Base-by-base conservation (phyloP, 768 basidiomycete genomes). In the Panaeolus papilionaceus region DNA sequence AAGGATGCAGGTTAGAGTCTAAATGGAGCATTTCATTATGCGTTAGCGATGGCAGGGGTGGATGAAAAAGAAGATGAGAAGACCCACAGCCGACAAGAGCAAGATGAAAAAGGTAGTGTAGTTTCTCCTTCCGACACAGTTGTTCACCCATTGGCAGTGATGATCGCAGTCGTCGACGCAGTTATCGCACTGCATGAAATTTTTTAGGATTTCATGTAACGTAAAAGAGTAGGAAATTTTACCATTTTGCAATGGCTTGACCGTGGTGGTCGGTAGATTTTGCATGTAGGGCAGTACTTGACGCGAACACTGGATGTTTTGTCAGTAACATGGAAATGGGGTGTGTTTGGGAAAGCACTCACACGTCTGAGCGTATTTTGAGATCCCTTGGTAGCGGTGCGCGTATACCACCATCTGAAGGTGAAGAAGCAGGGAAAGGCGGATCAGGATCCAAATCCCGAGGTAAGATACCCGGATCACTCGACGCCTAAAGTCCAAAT, bases 221-320 rank as follows among this genome's bases (percentile, higher is more conserved):
- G 62, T 47, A 62, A 33, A 33, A 64, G 20, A 64, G 8, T 38
- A 12, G 38, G n/a, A 42, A 12, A 10, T 77, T 84, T 74, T 71
- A 94, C 95, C 88, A 98, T 87, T 77, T 96, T 94, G 77, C 97
- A 99, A 78, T 99, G 97, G 74, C 94, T 97, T 20, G 95, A 92
- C 69, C 97, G 83, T 4, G 97, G 97, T 7, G 97, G 95, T 20
- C 97, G 89, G 75, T 98, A 99, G 1, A 88, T 95, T 72, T 88
- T 87, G 79, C 97, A 99, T 12, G 96, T 98, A 38, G 91, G 87
- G 75, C 97, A 99, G 73, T 95, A 98, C 79, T 97, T 98, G 66
- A 95, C 92, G 10, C 92, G 89, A 40, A 97, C 93, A 37, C 95
- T 96, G 73, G 68, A 66, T 26, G n/a, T 33, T 42, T 8, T 1